These are phyloP conservation scores for Annulohypoxylon maeteangense DNA, from an alignment of 495 filamentous ascomycete genomes.

Conservation along the genomic window DNA sequence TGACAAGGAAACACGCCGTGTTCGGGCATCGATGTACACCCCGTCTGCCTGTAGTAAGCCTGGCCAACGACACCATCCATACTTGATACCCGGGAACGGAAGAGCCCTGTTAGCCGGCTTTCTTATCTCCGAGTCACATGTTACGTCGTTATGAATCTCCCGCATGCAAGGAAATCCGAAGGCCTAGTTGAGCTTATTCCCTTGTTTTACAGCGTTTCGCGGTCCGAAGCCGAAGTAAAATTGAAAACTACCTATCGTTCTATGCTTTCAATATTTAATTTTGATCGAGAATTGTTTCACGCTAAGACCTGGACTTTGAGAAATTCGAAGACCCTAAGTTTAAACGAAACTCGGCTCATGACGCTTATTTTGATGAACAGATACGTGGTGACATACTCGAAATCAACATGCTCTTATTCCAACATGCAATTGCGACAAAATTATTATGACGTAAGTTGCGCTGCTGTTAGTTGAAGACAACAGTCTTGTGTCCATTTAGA, in stretches of 20 bases:
- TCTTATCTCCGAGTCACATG: constrained; percentile 34
- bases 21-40: not conserved
- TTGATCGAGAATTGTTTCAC: not conserved
- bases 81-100: not conserved
- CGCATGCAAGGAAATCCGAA: constrained; percentile 9
- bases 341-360: not conserved
- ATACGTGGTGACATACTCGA: not conserved
- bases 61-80: not conserved
- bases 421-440: not conserved
- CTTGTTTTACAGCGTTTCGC: not conserved
- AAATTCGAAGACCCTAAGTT: not conserved
- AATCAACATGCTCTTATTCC: not conserved
- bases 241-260: not conserved
- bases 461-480: constrained; percentile 66
- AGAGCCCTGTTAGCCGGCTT: not conserved
- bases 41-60: not conserved
- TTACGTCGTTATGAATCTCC: constrained; percentile 27
- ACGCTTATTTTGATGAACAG: not conserved
- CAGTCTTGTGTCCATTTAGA: constrained; percentile 77
- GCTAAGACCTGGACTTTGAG: not conserved
- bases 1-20: not conserved
- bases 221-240: not conserved
- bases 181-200: constrained; percentile 7
- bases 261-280: not conserved
- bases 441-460: not conserved